Evolutionary conservation across 768 basidiomycete species (phyloP), one percentile per base, ranked within the genome.

Genomic region (Boletus fagicola): DNA sequence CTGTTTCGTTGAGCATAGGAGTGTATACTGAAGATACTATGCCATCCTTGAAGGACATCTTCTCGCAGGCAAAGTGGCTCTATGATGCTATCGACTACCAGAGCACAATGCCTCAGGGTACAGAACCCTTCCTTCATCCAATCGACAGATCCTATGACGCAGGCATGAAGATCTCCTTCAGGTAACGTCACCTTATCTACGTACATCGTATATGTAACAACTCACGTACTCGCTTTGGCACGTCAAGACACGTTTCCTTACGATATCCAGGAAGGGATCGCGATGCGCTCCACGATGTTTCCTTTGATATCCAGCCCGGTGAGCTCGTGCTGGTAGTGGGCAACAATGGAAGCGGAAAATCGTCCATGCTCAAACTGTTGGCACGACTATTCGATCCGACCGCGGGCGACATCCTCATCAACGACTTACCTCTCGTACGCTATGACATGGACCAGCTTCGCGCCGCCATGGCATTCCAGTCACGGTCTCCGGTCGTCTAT

Each of bases 401-500:
- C 0, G 66, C 71, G 0, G 84, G 82, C 0, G 62, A 74, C 8
- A 65, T 85, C 6, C 62, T 77, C 16, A 69, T 84, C 35, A 78
- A 85, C 51, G 77, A 74, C 8, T 38, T 66, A 3, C 72, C 76
- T 0, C 75, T 79, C 12, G 55, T 66, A 2, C 59, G 67, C 0
- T 84, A 81, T 39, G 65, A 71, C 11, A 56, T 73, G 0, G 61
- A 66, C 7, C 75, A 78, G 35, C 66, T 85, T 3, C 80, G 80
- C 18, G 66, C 65, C 0, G 72, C 80, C 1, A 80, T 78, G 31
- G 74, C 78, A 0, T 73, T 80, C 26, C 75, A 85, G 18, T 77
- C 79, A 0, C 84, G 84, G 56, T 78, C 79, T 8, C 79, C 78
- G 30, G 60, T 69, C 2, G 59, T 84, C 10, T 84, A 77, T 54